A percentile compares a stretch with the other conserved stretches of the same genome.
Conservation (phyloP, 495 filamentous ascomycete species). For the Hyaloscypha bicolor region DNA sequence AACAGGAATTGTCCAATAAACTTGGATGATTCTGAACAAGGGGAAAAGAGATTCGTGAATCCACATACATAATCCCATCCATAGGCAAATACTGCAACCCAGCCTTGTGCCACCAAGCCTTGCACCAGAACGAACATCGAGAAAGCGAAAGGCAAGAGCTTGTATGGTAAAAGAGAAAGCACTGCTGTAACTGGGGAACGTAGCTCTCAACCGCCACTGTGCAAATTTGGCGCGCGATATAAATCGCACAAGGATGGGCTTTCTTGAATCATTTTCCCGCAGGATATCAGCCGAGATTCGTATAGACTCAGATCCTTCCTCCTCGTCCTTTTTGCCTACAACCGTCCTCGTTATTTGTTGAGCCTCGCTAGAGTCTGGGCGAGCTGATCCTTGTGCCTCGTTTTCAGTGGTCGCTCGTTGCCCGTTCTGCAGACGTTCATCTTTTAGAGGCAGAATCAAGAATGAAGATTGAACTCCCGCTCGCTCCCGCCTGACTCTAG, state of each 20-base stretch:
- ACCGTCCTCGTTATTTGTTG: background rate
- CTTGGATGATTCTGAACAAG: background rate
- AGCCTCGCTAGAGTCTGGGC: background rate
- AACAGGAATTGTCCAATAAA: too few relatives aligned
- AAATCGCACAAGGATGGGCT: slow-evolving; percentile 48
- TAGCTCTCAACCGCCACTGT: slow-evolving; percentile 61
- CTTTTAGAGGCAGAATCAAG: too few relatives aligned
- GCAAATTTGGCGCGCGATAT: slow-evolving; percentile 45
- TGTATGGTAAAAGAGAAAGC: slow-evolving; percentile 58
- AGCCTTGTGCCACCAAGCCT: slow-evolving; percentile 65
- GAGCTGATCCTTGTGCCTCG: slow-evolving; percentile 22
- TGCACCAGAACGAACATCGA: slow-evolving; percentile 72
- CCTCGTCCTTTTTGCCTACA: background rate
- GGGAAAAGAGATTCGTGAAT: too few relatives aligned
- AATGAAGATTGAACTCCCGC: too few relatives aligned
- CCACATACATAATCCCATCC: slow-evolving; percentile 58
- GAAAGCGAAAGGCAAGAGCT: slow-evolving; percentile 65
- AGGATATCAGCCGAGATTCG: slow-evolving; percentile 19
- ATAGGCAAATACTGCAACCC: slow-evolving; percentile 66
- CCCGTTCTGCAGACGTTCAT: background rate
- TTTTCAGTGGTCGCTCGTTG: slow-evolving; percentile 22
- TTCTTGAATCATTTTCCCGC: slow-evolving; percentile 1
- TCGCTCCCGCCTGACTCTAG: slow-evolving; percentile 50
- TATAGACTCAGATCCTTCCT: too few relatives aligned
- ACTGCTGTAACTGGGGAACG: slow-evolving; percentile 66